These are phyloP conservation scores for Helichrysum umbraculigerum DNA, from an alignment of 129 eudicot genomes.

Conservation along the genomic window DNA sequence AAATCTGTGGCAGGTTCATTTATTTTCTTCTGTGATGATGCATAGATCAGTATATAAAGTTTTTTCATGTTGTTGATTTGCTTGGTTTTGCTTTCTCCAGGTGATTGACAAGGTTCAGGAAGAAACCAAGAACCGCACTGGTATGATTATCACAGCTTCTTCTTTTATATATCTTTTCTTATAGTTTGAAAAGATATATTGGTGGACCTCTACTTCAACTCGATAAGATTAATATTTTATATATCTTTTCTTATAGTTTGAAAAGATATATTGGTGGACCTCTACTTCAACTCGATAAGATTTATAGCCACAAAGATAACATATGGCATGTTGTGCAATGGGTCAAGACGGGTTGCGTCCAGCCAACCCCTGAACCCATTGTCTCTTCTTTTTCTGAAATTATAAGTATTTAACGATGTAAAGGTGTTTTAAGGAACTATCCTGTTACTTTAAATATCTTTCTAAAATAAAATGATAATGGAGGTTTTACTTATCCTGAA, in stretches of 20 bases:
- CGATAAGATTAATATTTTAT: too few species aligned
- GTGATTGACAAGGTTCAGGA: conserved; percentile 73
- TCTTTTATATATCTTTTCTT: not conserved
- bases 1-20: not conserved
- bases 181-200: not conserved
- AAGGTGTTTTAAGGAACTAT: not conserved
- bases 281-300: not conserved
- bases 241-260: not conserved
- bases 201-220: not conserved
- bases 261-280: not conserved
- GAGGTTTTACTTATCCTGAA: not conserved
- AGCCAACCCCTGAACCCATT: not conserved
- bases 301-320: too few species aligned
- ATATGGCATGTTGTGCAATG: too few species aligned
- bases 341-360: not conserved
- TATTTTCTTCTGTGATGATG: not conserved
- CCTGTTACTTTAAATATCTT: not conserved
- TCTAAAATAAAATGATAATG: not conserved
- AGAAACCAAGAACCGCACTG: conserved; percentile 62
- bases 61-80: not conserved
- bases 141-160: conserved; percentile 19
- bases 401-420: not conserved
- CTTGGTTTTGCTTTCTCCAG: conserved; percentile 25
- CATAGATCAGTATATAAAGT: not conserved
- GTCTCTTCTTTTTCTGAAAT: not conserved